Conservation (phyloP, 208 protist genomes). For the Acanthamoeba polyphaga region DNA sequence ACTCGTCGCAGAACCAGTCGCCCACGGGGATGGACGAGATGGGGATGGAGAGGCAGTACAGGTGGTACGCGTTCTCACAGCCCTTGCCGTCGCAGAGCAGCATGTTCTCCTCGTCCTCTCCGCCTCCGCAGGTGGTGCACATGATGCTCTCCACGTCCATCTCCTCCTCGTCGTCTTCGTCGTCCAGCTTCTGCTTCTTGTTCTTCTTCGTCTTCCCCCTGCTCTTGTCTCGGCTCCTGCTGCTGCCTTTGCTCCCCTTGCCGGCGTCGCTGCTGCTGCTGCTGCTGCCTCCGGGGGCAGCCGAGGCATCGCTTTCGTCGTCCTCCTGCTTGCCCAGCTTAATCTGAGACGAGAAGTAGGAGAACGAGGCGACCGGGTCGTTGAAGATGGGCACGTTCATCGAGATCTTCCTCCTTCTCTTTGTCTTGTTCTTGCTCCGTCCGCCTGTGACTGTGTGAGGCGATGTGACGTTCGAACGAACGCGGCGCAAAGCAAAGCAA, state of each 20-base stretch:
- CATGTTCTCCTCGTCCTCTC: slow-evolving; percentile 69
- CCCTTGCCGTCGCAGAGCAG: slow-evolving; percentile 80
- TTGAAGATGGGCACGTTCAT: slow-evolving; percentile 76
- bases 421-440: slow-evolving; percentile 46
- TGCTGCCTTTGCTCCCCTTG: neutral
- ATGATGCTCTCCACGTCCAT: slow-evolving; percentile 77
- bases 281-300: too few relatives aligned
- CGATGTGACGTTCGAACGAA: neutral
- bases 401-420: slow-evolving; percentile 61
- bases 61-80: slow-evolving; percentile 75
- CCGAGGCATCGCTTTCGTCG: neutral
- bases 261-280: neutral
- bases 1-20: slow-evolving; percentile 79
- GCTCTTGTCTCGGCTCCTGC: slow-evolving; percentile 1
- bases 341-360: slow-evolving; percentile 62
- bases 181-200: slow-evolving; percentile 21
- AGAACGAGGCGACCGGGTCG: slow-evolving; percentile 66
- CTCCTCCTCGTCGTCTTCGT: slow-evolving; percentile 67
- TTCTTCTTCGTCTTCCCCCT: neutral
- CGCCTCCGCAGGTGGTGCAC: slow-evolving; percentile 68
- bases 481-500: neutral
- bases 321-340: slow-evolving; percentile 27
- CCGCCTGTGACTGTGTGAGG: neutral
- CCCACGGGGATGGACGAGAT: slow-evolving; percentile 72
- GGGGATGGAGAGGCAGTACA: slow-evolving; percentile 76